Conservation (phyloP, 306 rosid species). For the Cercis canadensis region DNA sequence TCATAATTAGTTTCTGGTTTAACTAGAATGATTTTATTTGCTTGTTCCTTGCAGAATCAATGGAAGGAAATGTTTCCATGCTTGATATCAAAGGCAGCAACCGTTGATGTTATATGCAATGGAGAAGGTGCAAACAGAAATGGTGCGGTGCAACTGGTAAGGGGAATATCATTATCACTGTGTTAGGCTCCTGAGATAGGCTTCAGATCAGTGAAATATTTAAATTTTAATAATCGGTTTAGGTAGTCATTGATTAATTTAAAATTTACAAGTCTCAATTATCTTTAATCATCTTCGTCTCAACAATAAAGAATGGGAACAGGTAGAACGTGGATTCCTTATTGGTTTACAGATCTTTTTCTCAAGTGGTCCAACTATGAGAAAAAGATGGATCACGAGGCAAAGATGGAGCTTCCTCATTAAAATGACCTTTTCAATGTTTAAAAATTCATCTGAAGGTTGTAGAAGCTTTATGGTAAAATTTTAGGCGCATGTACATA, state of each 20-base stretch:
- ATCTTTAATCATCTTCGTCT: constrained; percentile 7
- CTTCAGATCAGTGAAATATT: constrained; percentile 5
- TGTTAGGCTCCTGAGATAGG: background rate
- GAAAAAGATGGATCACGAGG: constrained; percentile 6
- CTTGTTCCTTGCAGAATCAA: constrained; percentile 60
- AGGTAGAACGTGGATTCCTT: background rate
- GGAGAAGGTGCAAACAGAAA: constrained; percentile 76
- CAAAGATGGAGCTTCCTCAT: constrained; percentile 1
- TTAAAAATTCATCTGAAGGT: background rate
- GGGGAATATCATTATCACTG: constrained; percentile 10
- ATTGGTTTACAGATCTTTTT: background rate
- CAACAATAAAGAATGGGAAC: constrained; percentile 8
- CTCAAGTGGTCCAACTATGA: constrained; percentile 35
- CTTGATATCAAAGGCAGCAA: constrained; percentile 88
- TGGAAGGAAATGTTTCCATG: constrained; percentile 99
- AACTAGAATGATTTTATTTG: too few species aligned
- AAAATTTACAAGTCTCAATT: background rate
- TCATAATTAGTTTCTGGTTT: too few species aligned
- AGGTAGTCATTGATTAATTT: background rate
- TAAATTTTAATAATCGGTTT: constrained; percentile 10
- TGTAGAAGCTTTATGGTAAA: too few species aligned
- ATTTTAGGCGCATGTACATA: constrained; percentile 18
- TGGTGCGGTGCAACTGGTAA: constrained; percentile 91
- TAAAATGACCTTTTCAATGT: background rate
- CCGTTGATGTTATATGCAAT: constrained; percentile 76